phyloP scores from a whole-genome alignment of 2,329 filamentous ascomycete species.

The Pezicula carpinea region DNA sequence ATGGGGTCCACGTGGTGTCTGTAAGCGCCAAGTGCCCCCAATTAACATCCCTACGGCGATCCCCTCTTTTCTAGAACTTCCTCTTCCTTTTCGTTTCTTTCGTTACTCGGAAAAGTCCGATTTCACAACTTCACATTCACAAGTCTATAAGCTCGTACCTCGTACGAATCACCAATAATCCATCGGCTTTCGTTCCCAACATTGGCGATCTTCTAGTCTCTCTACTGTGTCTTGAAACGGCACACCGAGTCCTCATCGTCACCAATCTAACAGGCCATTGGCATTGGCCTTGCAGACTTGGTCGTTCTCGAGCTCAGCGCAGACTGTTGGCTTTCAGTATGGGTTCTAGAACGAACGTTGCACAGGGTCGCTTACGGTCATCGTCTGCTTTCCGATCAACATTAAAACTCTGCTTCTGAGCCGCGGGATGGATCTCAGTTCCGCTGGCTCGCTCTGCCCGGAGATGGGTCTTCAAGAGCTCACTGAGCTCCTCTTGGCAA shows the following conservation, averaged over 20 bases:
- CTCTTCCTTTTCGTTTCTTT: no score
- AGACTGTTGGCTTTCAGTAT: constrained; percentile 4
- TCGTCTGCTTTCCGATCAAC: constrained; percentile 21
- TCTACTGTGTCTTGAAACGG: not conserved
- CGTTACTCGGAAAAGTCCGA: no score
- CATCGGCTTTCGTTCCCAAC: not conserved
- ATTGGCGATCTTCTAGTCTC: not conserved
- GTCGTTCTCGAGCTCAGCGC: constrained; percentile 1
- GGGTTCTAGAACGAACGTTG: not conserved
- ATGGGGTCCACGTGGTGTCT: no score
- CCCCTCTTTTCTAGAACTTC: no score
- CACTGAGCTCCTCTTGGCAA: constrained; percentile 4
- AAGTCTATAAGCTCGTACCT: no score
- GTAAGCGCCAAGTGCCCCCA: no score
- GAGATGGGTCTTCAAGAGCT: constrained; percentile 14
- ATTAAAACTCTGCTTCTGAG: constrained; percentile 14
- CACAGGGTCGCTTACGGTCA: constrained; percentile 17
- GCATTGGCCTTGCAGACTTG: constrained; percentile 4
- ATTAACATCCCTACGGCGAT: no score
- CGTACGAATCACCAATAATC: no score
- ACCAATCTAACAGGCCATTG: not conserved
- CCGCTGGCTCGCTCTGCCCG: constrained; percentile 12
- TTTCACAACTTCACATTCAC: no score
- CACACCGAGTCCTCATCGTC: not conserved
- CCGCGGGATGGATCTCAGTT: constrained; percentile 19